Base-by-base conservation (phyloP, 768 basidiomycete genomes). In the Boletellus sp. region DNA sequence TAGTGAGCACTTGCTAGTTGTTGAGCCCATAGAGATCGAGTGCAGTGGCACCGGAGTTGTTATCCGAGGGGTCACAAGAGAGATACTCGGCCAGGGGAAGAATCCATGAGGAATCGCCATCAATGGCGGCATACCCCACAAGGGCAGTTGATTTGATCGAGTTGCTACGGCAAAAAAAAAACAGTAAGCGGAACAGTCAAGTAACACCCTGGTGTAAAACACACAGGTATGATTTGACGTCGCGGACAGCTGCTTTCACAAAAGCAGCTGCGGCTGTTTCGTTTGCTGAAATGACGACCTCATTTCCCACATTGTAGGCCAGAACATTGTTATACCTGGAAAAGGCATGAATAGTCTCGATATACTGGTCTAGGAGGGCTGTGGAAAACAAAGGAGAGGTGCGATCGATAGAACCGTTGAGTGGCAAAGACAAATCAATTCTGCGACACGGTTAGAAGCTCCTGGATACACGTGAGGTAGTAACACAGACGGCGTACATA, bases 11-110 rank as follows among this genome's bases (percentile, higher is more conserved):
- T 32, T 59, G 90, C 88, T 91, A 91, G 69, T 87, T 80, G 70
- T 94, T 94, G 45, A 94, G 70, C 33, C 94, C 94, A 56, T 83
- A 95, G 11, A 96, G 58, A 67, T 96, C 94, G 48, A 96, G 85
- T 17, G 87, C 68, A 13, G 80, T 79, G 8, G 74, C 64, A 47
- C 76, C 84, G 9, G 80, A 78, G 56, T 83, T 79, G 33, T 51
- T 48, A 38, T 66, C 70, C 9, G 77, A 70, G 6, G 77, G 72
- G 58, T 90, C 87, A 61, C 94, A 96, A 19, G 86, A 78, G 28
- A 96, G 75, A 65, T 83, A 96, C 59, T 83, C 77, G 9, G 93
- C 90, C 32, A 94, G 67, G 31, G 79, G 77, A 51, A 77, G 74
- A 35, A 84, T 72, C 77, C 81, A 92, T 32, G 69, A 65, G 13